Evolutionary conservation across 1,284 basidiomycete species (phyloP), one percentile per base, ranked within the genome.

Genomic region (Trametes sp.): DNA sequence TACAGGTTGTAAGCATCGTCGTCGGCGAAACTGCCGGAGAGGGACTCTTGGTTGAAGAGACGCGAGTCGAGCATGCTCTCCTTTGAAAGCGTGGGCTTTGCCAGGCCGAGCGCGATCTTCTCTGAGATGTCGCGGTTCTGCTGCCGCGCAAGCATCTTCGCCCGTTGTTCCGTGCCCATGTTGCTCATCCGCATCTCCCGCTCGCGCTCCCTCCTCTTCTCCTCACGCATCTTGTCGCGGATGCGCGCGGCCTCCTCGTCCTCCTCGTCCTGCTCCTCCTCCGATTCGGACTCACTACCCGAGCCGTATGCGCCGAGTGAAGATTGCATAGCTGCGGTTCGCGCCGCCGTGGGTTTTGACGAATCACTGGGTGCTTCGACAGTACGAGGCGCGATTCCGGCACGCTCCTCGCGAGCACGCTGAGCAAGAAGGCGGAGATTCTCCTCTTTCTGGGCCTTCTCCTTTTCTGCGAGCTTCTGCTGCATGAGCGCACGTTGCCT

Each of bases 101-200:
- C 98, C 45, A 99, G 85, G 36, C 98, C 98, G 23, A 99, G 87
- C 1, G 98, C 98, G 59, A 99, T 92, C 83, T 99, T 99, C 79
- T 99, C 98, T 0, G 97, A 98, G 53, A 99, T 98, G 74, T 99
- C 98, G 71, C 98, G 93, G 76, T 99, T 98, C 80, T 96, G 96
- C 74, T 98, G 94, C 62, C 92, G 88, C 26, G 96, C 95, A 59
- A 99, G 83, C 84, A 95, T 90, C 81, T 98, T 98, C 26, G 98
- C 96, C 7, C 98, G 87, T 75, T 95, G 93, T 78, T 99, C 98
- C 36, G 90, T 89, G 38, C 98, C 98, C 98, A 99, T 99, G 74
- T 98, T 98, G 78, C 87, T 96, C 96, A 99, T 98, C 62, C 98
- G 87, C 89, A 99, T 88, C 79, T 99, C 97, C 56, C 97, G 89